A percentile compares a stretch with the other conserved stretches of the same genome.
Conservation (phyloP, 306 rosid genomes). For the Fragaria ananassa region DNA sequence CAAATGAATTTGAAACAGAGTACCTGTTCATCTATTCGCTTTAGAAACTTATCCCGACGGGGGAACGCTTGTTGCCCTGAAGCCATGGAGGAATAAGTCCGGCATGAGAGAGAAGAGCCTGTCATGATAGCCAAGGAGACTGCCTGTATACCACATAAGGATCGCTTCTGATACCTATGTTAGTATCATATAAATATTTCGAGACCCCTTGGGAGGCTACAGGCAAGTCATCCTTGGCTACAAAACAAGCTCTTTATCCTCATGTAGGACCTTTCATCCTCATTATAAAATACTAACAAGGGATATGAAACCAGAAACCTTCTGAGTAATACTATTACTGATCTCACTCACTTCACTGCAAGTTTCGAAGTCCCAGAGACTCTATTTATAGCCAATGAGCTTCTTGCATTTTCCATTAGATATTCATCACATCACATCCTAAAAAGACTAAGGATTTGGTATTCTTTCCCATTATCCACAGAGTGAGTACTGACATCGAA, state of each 20-base stretch:
- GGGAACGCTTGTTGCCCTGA: not conserved
- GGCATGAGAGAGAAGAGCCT: slow-evolving; percentile 43
- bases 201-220: slow-evolving; percentile 26
- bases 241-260: slow-evolving; percentile 49
- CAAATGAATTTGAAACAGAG: not conserved
- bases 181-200: not conserved
- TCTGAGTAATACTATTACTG: not conserved
- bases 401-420: not conserved
- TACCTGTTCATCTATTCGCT: not conserved
- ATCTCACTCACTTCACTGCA: not conserved
- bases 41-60: not conserved
- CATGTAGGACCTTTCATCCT: slow-evolving; percentile 48
- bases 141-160: slow-evolving; percentile 41
- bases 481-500: not conserved
- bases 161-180: not conserved
- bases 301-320: not conserved
- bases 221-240: slow-evolving; percentile 77
- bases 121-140: slow-evolving; percentile 60
- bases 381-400: slow-evolving; percentile 29
- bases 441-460: not conserved
- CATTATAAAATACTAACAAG: not conserved
- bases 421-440: not conserved
- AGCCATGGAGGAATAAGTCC: slow-evolving; percentile 37
- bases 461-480: slow-evolving; percentile 1
- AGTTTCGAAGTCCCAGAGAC: not conserved